A percentile compares a stretch with the other conserved stretches of the same genome.
Evolutionary conservation across 345 rosid genomes (phyloP).

Genomic region (Eucalyptus shirleyi): DNA sequence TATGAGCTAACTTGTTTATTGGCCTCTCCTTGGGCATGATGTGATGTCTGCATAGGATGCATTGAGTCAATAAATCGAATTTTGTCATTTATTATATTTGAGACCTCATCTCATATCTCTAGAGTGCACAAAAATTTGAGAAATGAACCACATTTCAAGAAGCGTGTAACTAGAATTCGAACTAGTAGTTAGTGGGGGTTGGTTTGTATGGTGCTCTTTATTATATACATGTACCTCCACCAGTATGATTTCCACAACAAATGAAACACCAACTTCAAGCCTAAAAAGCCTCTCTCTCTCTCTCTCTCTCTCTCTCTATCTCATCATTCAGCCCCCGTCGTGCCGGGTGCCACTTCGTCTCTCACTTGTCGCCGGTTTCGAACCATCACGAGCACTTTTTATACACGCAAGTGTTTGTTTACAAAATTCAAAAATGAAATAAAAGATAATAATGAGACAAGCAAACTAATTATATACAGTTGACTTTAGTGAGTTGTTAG

Average conservation of each 20-base stretch:
- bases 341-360: background rate
- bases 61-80: background rate
- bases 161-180: background rate
- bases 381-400: background rate
- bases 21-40: background rate
- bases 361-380: background rate
- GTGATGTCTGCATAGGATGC: background rate
- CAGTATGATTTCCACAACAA: background rate
- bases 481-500: too few species aligned
- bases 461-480: background rate
- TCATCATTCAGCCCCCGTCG: background rate
- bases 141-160: background rate
- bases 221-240: background rate
- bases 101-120: background rate
- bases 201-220: background rate
- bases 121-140: fast-evolving
- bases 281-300: background rate
- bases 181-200: background rate
- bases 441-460: background rate
- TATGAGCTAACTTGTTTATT: background rate
- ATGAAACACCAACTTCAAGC: too few species aligned
- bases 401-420: fast-evolving
- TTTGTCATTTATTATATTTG: background rate
- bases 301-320: background rate
- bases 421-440: background rate